These are phyloP conservation scores for Petrea volubilis DNA, from an alignment of 257 asterid species.

Conservation along the genomic window DNA sequence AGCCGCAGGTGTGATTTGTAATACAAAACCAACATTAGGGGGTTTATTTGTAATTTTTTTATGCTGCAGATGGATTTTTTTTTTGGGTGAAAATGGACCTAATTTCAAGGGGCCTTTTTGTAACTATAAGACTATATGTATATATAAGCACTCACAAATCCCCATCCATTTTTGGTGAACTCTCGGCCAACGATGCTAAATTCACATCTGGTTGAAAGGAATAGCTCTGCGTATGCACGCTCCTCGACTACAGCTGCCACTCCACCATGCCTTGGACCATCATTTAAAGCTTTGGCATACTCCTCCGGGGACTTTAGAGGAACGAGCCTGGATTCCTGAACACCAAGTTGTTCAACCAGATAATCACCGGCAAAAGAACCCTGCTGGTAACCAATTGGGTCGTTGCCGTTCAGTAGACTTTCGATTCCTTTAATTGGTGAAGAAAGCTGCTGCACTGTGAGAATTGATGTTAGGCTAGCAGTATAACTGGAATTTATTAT, in stretches of 20 bases:
- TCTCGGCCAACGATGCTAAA: constrained; percentile 59
- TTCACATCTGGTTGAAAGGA: constrained; percentile 52
- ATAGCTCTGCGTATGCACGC: constrained; percentile 61
- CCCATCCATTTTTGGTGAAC: constrained; percentile 69
- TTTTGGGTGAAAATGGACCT: too few relatives aligned
- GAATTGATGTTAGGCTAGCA: too few relatives aligned
- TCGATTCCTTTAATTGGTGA: constrained; percentile 61
- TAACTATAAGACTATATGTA: background rate
- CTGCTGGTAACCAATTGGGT: constrained; percentile 52
- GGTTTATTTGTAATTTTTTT: too few relatives aligned
- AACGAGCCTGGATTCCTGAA: constrained; percentile 52
- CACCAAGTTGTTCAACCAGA: constrained; percentile 46
- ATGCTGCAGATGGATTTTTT: too few relatives aligned
- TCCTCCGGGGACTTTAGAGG: constrained; percentile 60
- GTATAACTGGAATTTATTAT: constrained; percentile 65
- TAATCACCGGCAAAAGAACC: constrained; percentile 63
- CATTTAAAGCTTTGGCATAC: constrained; percentile 48
- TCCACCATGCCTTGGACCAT: constrained; percentile 55
- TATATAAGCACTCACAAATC: constrained; percentile 64
- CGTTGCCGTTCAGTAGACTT: constrained; percentile 36
- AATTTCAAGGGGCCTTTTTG: too few relatives aligned
- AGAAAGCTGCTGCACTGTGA: constrained; percentile 60
- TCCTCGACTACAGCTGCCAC: constrained; percentile 62
- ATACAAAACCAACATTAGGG: too few relatives aligned
- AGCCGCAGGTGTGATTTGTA: too few relatives aligned